Evolutionary conservation across 2,329 filamentous ascomycete species (phyloP), one percentile per base, ranked within the genome.

Genomic region (Drechmeria coniospora): DNA sequence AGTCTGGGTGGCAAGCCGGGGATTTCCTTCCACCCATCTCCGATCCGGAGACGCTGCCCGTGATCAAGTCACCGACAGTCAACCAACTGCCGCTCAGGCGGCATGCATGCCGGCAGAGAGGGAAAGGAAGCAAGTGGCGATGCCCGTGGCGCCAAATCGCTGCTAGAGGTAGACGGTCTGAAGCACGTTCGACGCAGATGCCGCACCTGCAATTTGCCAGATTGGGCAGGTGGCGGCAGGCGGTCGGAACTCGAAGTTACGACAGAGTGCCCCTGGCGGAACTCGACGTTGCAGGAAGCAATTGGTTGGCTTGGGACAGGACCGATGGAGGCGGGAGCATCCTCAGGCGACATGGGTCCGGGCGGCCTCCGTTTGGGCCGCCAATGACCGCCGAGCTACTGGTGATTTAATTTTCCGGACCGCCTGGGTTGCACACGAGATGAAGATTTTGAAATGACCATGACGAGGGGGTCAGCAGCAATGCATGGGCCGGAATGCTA

Each of bases 401-500:
- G 32, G 15, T 25, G 32, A 24, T 29, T 29, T 34, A 36, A 36
- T 34, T 34, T 32, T 36, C 32, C 34, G 25, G 33, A 20, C 15
- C 15, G 21, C 20, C 11, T 19, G 25, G 25, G 15, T 14, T n/a
- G 26, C 25, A 15, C 19, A n/a, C n/a, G n/a, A n/a, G n/a, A n/a
- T n/a, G n/a, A n/a, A n/a, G n/a, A n/a, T n/a, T n/a, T n/a, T n/a
- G n/a, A n/a, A n/a, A n/a, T n/a, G n/a, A n/a, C n/a, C n/a, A n/a
- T n/a, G n/a, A n/a, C n/a, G n/a, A n/a, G n/a, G n/a, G n/a, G n/a
- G n/a, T n/a, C n/a, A n/a, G n/a, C n/a, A n/a, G n/a, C n/a, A n/a
- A n/a, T n/a, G n/a, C n/a, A n/a, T n/a, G n/a, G n/a, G n/a, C n/a
- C n/a, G n/a, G n/a, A n/a, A n/a, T n/a, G n/a, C n/a, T n/a, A n/a